Evolutionary conservation across 768 basidiomycete species (phyloP), one percentile per base, ranked within the genome.

Genomic region (Lactarius deliciosus): DNA sequence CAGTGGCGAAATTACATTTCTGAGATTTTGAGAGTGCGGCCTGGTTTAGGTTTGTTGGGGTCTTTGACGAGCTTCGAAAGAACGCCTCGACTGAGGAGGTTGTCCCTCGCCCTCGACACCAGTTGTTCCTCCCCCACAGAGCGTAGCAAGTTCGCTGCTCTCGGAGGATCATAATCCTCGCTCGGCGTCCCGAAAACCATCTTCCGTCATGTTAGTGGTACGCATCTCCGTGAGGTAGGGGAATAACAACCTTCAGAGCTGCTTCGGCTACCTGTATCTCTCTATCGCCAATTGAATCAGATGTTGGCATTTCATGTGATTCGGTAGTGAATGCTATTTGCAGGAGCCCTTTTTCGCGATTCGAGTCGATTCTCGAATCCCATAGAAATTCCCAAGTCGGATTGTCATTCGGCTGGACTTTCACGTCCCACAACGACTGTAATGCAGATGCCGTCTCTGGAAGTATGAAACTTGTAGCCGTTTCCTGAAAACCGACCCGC

Each of bases 331-430:
- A 85, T 7, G 86, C 78, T 59, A 86, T 81, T 58, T 81, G 81
- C 38, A 87, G 77, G 60, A 91, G 75, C 50, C 82, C 82, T 73
- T 88, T 89, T 74, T 92, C 92, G 50, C 92, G 85, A 13, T 83
- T 82, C 73, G 93, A 91, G 71, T 92, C 91, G 1, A 89, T 87
- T 18, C 80, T 73, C 1, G 82, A 81, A 70, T 81, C 89, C 86
- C 88, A 92, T 76, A 93, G 80, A 73, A 90, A 90, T 66, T 92
- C 90, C 84, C 85, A 91, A 6, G 80, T 68, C 0, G 88, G 83
- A 1, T 77, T 75, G 13, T 72, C 73, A 5, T 74, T 73, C 16
- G 71, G 70, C 53, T 79, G 81, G 68, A 86, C 86, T 25, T 76
- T 72, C 32, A 91, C 75, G 10, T 88, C 82, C 68, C 81, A 90